Conservation (phyloP, 2,329 filamentous ascomycete genomes). For the Fusarium drepaniforme region DNA sequence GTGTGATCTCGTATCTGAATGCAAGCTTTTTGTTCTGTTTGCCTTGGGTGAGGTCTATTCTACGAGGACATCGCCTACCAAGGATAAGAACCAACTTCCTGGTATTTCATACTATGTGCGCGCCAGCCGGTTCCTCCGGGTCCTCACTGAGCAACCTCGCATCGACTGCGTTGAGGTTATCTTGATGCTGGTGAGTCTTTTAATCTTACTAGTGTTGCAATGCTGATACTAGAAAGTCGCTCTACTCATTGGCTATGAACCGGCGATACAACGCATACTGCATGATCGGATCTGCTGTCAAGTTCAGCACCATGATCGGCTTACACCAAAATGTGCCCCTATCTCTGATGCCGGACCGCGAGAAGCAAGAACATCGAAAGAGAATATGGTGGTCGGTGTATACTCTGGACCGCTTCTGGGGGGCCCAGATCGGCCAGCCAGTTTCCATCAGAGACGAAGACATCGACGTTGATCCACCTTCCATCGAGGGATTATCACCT, state of each 20-base stretch:
- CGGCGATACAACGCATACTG: constrained; percentile 55
- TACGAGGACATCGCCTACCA: constrained; percentile 45
- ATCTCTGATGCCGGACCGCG: constrained; percentile 50
- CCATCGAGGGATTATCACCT: constrained; percentile 30
- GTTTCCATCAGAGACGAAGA: constrained; percentile 60
- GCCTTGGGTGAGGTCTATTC: constrained; percentile 58
- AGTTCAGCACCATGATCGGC: constrained; percentile 55
- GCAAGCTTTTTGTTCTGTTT: constrained; percentile 56
- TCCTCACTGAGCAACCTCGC: constrained; percentile 53
- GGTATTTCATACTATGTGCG: constrained; percentile 55
- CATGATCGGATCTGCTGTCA: constrained; percentile 56
- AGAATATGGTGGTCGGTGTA: constrained; percentile 57
- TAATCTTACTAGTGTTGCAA: not conserved
- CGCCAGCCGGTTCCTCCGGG: constrained; percentile 50
- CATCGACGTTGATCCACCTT: constrained; percentile 56
- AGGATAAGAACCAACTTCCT: constrained; percentile 49
- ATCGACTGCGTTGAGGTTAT: constrained; percentile 56
- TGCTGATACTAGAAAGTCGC: constrained; percentile 41
- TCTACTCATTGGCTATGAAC: constrained; percentile 57
- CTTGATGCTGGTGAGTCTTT: constrained; percentile 52
- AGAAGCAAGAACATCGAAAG: constrained; percentile 51
- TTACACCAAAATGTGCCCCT: constrained; percentile 51
- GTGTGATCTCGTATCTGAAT: constrained; percentile 46
- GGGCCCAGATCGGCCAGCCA: constrained; percentile 60
- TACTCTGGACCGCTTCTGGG: constrained; percentile 58